Conservation (phyloP, 495 filamentous ascomycete species). For the Melanomma pulvis-pyrius region DNA sequence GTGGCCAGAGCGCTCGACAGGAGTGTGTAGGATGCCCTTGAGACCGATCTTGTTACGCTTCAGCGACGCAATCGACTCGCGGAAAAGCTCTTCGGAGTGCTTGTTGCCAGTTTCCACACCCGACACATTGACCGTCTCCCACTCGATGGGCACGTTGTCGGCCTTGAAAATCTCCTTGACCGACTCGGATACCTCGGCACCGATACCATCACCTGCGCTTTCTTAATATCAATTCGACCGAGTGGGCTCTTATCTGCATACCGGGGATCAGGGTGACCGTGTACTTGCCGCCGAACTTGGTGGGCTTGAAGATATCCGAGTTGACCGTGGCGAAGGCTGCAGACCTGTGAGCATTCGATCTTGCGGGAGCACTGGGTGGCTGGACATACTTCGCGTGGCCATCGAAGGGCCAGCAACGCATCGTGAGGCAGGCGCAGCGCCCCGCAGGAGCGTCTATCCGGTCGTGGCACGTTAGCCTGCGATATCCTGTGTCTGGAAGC, state of each 20-base stretch:
- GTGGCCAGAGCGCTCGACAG: conserved; percentile 94
- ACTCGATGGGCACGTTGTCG: conserved; percentile 97
- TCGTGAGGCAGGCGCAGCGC: conserved; percentile 53
- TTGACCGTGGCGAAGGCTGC: conserved; percentile 68
- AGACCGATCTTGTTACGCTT: conserved; percentile 97
- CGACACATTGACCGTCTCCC: conserved; percentile 97
- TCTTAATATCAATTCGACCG: conserved; percentile 29
- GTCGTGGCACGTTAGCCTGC: conserved; percentile 36
- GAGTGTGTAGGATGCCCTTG: conserved; percentile 96
- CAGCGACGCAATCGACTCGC: conserved; percentile 89
- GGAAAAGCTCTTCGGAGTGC: conserved; percentile 91
- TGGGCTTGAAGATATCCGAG: conserved; percentile 94
- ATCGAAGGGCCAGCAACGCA: conserved; percentile 44
- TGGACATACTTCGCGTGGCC: conserved; percentile 44
- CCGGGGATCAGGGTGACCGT: conserved; percentile 96
- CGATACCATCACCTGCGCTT: conserved; percentile 88
- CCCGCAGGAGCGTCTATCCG: conserved; percentile 59
- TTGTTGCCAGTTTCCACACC: conserved; percentile 85
- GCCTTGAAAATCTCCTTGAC: conserved; percentile 99
- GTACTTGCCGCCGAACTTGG: conserved; percentile 99
- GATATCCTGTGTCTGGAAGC: not conserved
- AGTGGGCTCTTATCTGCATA: conserved; percentile 46
- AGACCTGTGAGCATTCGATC: conserved; percentile 6
- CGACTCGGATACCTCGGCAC: conserved; percentile 95
- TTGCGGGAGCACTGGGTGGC: not conserved